phyloP scores from a whole-genome alignment of 805 yeast species.

The Starmerella bombi region DNA sequence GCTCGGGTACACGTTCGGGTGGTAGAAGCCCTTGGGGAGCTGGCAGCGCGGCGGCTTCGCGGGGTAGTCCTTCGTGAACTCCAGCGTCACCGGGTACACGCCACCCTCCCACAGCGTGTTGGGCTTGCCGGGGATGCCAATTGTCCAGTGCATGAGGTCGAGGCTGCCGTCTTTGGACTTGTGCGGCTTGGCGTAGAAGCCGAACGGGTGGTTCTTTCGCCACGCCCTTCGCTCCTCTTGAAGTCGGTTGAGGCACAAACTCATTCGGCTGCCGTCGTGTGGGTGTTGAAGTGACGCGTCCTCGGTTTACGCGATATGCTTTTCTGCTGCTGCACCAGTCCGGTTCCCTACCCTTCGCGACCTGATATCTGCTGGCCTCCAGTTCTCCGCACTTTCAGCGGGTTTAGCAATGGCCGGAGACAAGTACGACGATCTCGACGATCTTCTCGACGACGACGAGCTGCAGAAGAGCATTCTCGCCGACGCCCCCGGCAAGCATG shows the following conservation, averaged over 20 bases:
- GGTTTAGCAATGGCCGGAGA: background rate
- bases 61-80: slow-evolving; percentile 81
- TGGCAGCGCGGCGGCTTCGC: slow-evolving; percentile 91
- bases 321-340: too few relatives aligned
- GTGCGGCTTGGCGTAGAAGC: slow-evolving; percentile 83
- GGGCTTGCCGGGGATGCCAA: slow-evolving; percentile 90
- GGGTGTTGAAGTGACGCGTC: too few relatives aligned
- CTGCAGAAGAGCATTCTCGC: slow-evolving; percentile 43
- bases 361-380: too few relatives aligned
- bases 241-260: slow-evolving; percentile 61
- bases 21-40: slow-evolving; percentile 83
- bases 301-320: too few relatives aligned
- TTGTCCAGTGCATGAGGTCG: slow-evolving; percentile 77
- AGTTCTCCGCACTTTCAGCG: too few relatives aligned
- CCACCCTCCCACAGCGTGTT: slow-evolving; percentile 84
- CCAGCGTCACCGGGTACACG: slow-evolving; percentile 68
- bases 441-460: slow-evolving; percentile 72
- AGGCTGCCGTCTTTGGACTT: slow-evolving; percentile 71
- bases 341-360: too few relatives aligned
- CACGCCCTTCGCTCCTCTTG: slow-evolving; percentile 95
- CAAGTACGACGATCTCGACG: slow-evolving; percentile 29
- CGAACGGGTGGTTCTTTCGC: slow-evolving; percentile 98
- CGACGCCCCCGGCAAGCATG: slow-evolving; percentile 40
- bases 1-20: slow-evolving; percentile 94
- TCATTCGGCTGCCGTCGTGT: slow-evolving; percentile 13